Percentiles rank a stretch among this genome's conserved stretches.
Conservation (phyloP, 208 protist species). For the Angomonas ambiguus region DNA sequence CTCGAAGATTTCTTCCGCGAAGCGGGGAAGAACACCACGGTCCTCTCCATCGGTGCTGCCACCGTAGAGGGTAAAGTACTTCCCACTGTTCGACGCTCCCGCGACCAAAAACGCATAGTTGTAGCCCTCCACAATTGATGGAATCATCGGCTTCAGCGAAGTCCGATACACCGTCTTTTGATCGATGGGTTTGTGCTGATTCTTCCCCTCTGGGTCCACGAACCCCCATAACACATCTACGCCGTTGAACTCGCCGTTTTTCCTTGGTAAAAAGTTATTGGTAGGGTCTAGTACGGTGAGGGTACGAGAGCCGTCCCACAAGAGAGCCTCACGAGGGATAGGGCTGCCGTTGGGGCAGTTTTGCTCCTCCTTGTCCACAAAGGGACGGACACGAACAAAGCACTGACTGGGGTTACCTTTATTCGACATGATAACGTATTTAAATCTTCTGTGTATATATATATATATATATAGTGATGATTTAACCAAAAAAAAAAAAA, state of each 20-base stretch:
- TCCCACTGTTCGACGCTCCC: constrained; percentile 52
- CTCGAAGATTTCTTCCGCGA: constrained; percentile 66
- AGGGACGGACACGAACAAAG: constrained; percentile 77
- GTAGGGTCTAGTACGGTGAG: constrained; percentile 65
- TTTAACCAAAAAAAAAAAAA: constrained; percentile 8
- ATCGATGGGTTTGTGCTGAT: constrained; percentile 21
- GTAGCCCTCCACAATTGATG: constrained; percentile 68
- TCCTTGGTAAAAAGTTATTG: constrained; percentile 56
- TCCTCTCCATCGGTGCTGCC: constrained; percentile 40
- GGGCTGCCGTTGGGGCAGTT: constrained; percentile 63
- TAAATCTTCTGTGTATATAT: constrained; percentile 11
- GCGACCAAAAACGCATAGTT: constrained; percentile 71
- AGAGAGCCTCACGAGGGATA: constrained; percentile 61
- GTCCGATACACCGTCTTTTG: constrained; percentile 73
- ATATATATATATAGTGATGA: constrained; percentile 16
- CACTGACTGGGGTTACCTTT: constrained; percentile 30
- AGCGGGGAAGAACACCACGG: constrained; percentile 71
- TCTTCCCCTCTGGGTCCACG: constrained; percentile 29
- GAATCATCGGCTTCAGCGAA: constrained; percentile 51
- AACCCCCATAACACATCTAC: constrained; percentile 75
- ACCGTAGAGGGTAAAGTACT: constrained; percentile 77
- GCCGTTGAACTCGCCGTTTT: constrained; percentile 54
- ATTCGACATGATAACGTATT: constrained; percentile 16
- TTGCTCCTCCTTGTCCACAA: constrained; percentile 53
- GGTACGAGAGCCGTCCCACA: constrained; percentile 45